Conservation (phyloP, 1,284 basidiomycete genomes). For the Ganoderma lingzhi region DNA sequence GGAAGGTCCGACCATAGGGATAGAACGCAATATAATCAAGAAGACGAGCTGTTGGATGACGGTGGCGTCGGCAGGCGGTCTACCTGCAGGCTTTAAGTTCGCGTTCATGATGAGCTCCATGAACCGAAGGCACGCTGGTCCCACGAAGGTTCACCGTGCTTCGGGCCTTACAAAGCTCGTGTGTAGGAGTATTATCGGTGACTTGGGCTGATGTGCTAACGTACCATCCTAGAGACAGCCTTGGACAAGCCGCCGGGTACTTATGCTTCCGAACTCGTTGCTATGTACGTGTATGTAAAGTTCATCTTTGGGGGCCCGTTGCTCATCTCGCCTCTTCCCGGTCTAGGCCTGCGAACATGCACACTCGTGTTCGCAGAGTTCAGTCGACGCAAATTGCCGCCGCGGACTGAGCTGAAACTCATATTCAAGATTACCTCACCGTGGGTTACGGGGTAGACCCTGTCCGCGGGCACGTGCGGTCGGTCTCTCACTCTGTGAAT, state of each 20-base stretch:
- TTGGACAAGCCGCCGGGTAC: not conserved
- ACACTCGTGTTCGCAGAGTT: not conserved
- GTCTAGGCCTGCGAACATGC: not conserved
- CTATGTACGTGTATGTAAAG: slow-evolving; percentile 27
- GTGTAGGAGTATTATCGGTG: not conserved
- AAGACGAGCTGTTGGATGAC: not conserved
- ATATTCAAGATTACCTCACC: not conserved
- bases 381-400: not conserved
- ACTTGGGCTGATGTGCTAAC: not conserved
- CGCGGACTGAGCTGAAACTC: not conserved
- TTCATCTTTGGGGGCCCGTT: slow-evolving; percentile 25
- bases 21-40: not conserved
- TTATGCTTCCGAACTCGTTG: slow-evolving; percentile 14
- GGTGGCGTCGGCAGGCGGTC: not conserved
- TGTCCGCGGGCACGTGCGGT: not conserved
- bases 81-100: not conserved
- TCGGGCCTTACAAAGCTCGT: not conserved
- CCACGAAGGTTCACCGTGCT: not conserved
- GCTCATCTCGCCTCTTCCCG: slow-evolving; percentile 11
- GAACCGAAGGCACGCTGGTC: not conserved
- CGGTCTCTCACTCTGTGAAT: not conserved
- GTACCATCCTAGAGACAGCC: not conserved
- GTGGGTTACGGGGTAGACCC: slow-evolving; percentile 6
- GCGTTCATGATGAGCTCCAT: not conserved
- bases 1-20: too few species aligned